Conservation (phyloP, 1,139 yeast genomes). For the Candida dubliniensis region DNA sequence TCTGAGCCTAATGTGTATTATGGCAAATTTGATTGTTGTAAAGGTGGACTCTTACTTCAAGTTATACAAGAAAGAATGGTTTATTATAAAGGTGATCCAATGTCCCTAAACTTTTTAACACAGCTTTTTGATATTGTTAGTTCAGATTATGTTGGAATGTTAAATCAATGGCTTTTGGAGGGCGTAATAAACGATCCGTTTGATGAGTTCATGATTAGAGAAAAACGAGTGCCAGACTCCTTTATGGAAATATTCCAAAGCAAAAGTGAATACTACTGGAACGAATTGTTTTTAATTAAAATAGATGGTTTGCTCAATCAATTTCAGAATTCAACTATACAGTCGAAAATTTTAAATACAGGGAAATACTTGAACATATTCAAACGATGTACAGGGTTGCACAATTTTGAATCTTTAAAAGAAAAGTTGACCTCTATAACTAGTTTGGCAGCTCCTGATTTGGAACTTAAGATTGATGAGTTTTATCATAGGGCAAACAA, state of each 20-base stretch:
- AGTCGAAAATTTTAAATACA: constrained; percentile 68
- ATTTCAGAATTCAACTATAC: constrained; percentile 54
- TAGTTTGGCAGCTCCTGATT: constrained; percentile 56
- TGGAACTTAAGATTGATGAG: constrained; percentile 57
- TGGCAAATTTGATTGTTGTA: constrained; percentile 50
- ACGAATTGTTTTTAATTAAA: constrained; percentile 72
- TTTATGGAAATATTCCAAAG: constrained; percentile 40
- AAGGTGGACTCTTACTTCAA: constrained; percentile 67
- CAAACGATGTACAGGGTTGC: constrained; percentile 53
- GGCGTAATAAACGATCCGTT: constrained; percentile 80
- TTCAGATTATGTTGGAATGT: constrained; percentile 61
- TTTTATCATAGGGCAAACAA: constrained; percentile 73
- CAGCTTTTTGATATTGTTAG: constrained; percentile 61
- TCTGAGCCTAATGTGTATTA: constrained; percentile 21
- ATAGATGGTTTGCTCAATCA: constrained; percentile 76
- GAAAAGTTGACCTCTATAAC: constrained; percentile 31
- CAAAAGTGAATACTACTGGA: constrained; percentile 81
- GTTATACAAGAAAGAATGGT: constrained; percentile 60
- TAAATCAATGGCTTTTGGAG: constrained; percentile 73
- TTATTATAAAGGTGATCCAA: constrained; percentile 65
- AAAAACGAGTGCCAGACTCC: constrained; percentile 34
- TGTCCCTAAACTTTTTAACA: constrained; percentile 52
- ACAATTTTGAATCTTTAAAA: constrained; percentile 30
- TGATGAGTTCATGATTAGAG: constrained; percentile 76
- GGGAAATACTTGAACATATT: constrained; percentile 84